A percentile compares a stretch with the other conserved stretches of the same genome.
These are phyloP conservation scores for Limnanthes douglasii DNA, from an alignment of 345 rosid genomes.

Conservation along the genomic window DNA sequence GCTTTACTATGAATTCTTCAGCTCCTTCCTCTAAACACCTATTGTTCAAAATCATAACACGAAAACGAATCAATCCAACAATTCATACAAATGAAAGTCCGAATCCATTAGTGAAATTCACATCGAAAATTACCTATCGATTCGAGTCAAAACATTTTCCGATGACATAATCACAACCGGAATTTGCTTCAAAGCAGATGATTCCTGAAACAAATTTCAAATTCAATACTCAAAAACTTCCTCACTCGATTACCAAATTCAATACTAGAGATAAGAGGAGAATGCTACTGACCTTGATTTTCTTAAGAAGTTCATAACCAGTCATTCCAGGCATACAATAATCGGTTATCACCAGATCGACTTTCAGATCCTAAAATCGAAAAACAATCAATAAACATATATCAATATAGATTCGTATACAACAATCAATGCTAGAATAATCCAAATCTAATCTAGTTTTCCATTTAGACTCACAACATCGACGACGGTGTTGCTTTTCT, in stretches of 20 bases:
- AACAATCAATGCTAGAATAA: not conserved
- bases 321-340: slow-evolving; percentile 85
- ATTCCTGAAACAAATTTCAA: slow-evolving; percentile 23
- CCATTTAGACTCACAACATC: not conserved
- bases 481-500: not conserved
- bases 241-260: not conserved
- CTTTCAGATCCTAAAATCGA: slow-evolving; percentile 31
- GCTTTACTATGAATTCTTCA: slow-evolving; percentile 76
- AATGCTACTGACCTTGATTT: slow-evolving; percentile 30
- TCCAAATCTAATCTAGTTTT: not conserved
- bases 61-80: too few relatives aligned
- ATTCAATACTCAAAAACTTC: slow-evolving; percentile 2
- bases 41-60: too few relatives aligned
- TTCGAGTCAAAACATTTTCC: not conserved
- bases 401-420: too few relatives aligned
- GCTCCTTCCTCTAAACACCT: slow-evolving; percentile 98
- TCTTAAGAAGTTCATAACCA: slow-evolving; percentile 70
- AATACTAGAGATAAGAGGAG: not conserved
- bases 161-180: not conserved
- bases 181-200: slow-evolving; percentile 33
- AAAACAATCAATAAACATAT: too few relatives aligned
- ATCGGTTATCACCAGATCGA: slow-evolving; percentile 57
- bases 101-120: too few relatives aligned
- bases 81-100: too few relatives aligned
- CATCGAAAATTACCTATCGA: not conserved